Evolutionary conservation across 164 flowering plant genomes (phyloP).

Genomic region (Cinnamomum micranthum): DNA sequence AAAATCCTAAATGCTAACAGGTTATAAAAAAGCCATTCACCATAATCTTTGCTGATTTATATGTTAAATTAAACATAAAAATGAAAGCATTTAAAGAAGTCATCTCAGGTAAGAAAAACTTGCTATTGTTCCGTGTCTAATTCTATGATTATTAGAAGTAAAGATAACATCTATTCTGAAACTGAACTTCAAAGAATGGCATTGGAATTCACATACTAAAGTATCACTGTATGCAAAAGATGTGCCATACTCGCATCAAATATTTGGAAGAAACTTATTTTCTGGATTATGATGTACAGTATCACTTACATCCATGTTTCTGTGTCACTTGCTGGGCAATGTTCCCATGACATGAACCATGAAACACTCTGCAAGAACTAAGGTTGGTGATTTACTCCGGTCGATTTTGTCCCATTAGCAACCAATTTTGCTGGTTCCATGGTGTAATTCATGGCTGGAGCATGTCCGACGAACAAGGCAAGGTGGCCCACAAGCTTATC

Average conservation of each 20-base stretch:
- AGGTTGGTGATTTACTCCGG: neutral
- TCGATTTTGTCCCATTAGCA: neutral
- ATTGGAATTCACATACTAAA: neutral
- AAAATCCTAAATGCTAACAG: too few relatives aligned
- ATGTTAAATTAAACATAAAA: too few relatives aligned
- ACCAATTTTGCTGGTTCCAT: slow-evolving; percentile 1
- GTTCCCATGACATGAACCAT: neutral
- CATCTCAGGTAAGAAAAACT: too few relatives aligned
- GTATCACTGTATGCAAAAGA: neutral
- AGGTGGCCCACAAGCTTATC: slow-evolving; percentile 87
- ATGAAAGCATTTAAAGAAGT: too few relatives aligned
- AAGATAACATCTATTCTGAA: too few relatives aligned
- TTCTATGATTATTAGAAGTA: too few relatives aligned
- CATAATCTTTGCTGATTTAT: too few relatives aligned
- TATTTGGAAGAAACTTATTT: neutral
- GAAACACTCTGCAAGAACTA: neutral
- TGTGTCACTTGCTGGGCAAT: neutral
- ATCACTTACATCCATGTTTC: neutral
- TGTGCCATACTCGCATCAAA: neutral
- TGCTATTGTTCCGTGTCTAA: too few relatives aligned
- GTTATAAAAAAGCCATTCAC: too few relatives aligned
- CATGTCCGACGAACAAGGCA: slow-evolving; percentile 58
- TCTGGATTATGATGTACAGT: neutral
- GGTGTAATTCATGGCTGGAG: slow-evolving; percentile 24
- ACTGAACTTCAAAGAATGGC: neutral